phyloP scores from a whole-genome alignment of 2,329 filamentous ascomycete species.

The Paramyrothecium sp. region DNA sequence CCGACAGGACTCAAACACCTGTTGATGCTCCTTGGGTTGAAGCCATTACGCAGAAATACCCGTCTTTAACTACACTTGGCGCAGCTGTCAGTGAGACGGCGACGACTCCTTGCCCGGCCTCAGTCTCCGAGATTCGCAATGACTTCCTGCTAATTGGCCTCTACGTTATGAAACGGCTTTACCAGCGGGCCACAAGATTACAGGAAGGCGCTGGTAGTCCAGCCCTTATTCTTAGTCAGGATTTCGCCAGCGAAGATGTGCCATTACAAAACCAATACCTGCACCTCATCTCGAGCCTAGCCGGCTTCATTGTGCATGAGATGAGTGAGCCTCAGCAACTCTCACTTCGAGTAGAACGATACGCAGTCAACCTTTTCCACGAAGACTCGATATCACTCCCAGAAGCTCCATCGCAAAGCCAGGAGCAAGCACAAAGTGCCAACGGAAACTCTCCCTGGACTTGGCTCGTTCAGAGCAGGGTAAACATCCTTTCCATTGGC shows the following conservation, averaged over 20 bases:
- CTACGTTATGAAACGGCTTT: constrained; percentile 36
- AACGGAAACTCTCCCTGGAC: constrained; percentile 18
- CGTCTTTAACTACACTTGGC: constrained; percentile 19
- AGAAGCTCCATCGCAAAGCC: constrained; percentile 5
- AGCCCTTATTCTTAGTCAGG: constrained; percentile 28
- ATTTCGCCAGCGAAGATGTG: constrained; percentile 23
- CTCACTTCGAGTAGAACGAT: constrained; percentile 26
- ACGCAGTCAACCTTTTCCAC: constrained; percentile 36
- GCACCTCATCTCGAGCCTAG: constrained; percentile 31
- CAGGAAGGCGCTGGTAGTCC: constrained; percentile 16
- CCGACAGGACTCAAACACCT: constrained; percentile 14
- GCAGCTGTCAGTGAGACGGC: constrained; percentile 2
- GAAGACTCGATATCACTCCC: constrained; percentile 23
- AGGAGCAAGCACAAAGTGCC: background rate
- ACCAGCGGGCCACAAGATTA: constrained; percentile 35
- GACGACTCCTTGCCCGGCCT: constrained; percentile 2
- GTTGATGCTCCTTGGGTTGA: constrained; percentile 21
- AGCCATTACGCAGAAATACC: constrained; percentile 23
- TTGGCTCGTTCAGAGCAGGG: constrained; percentile 27
- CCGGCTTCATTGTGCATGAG: constrained; percentile 34
- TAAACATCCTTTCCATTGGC: constrained; percentile 36
- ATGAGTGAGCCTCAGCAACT: constrained; percentile 35
- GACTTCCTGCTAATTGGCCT: constrained; percentile 40
- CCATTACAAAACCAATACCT: constrained; percentile 32
- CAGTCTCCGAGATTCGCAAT: constrained; percentile 24